A percentile compares a stretch with the other conserved stretches of the same genome.
phyloP scores from a whole-genome alignment of 2,329 filamentous ascomycete genomes.

The Colletotrichum sublineola region DNA sequence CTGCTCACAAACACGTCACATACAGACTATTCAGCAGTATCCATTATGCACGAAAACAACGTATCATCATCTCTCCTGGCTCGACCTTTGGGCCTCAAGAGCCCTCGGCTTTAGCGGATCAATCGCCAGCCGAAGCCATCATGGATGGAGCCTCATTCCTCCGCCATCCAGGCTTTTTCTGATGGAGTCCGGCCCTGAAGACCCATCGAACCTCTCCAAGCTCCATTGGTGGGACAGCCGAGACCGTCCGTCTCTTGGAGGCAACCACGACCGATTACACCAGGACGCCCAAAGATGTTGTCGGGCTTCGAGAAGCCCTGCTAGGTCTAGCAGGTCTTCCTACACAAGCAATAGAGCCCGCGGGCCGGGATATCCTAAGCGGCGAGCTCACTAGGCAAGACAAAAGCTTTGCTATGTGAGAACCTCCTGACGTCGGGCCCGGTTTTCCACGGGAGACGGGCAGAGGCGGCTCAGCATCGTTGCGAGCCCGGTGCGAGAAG shows the following conservation, averaged over 20 bases:
- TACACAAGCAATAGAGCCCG: conserved; percentile 56
- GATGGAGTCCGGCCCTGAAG: not conserved
- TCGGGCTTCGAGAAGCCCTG: conserved; percentile 50
- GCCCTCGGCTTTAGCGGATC: not conserved
- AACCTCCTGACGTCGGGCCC: conserved; percentile 29
- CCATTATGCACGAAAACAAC: not conserved
- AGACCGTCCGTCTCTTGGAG: conserved; percentile 37
- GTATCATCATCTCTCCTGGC: not conserved
- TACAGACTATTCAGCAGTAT: too few relatives aligned
- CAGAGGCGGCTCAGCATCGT: conserved; percentile 45
- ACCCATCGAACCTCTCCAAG: not conserved
- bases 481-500: conserved; percentile 46
- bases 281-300: conserved; percentile 38
- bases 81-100: not conserved
- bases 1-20: too few relatives aligned
- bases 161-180: not conserved
- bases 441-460: conserved; percentile 42
- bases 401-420: too few relatives aligned
- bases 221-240: not conserved
- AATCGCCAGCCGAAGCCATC: not conserved
- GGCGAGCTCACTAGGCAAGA: too few relatives aligned
- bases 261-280: conserved; percentile 24
- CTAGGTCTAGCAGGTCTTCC: conserved; percentile 66
- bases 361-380: conserved; percentile 43
- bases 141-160: not conserved